These are phyloP conservation scores for Pichia paraexigua DNA, from an alignment of 805 yeast species.

Conservation along the genomic window DNA sequence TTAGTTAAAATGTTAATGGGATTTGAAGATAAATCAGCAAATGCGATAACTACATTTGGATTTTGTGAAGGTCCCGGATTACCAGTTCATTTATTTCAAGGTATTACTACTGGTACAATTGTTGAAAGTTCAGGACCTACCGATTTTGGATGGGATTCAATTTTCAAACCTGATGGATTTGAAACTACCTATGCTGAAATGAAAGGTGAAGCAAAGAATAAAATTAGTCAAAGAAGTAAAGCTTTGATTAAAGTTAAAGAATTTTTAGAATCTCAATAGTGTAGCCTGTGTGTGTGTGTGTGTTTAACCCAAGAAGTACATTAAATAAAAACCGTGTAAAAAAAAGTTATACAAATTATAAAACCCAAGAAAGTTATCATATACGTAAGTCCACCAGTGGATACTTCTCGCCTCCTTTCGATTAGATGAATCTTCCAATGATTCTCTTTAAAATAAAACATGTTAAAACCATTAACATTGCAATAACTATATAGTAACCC, in stretches of 20 bases:
- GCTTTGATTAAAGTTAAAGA: slow-evolving; percentile 69
- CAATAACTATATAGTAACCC: slow-evolving; percentile 40
- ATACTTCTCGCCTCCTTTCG: neutral
- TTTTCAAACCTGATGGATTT: slow-evolving; percentile 76
- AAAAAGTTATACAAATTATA: neutral
- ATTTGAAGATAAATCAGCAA: slow-evolving; percentile 77
- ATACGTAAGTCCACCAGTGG: neutral
- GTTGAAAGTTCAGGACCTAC: slow-evolving; percentile 66
- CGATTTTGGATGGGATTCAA: slow-evolving; percentile 91
- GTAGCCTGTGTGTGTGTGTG: neutral
- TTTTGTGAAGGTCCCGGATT: slow-evolving; percentile 75
- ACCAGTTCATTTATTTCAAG: slow-evolving; percentile 75
- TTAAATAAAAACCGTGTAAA: neutral
- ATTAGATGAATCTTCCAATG: neutral
- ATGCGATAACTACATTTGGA: slow-evolving; percentile 89
- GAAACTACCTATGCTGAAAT: slow-evolving; percentile 82
- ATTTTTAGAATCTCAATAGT: slow-evolving; percentile 30
- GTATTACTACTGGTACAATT: slow-evolving; percentile 71
- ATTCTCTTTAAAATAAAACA: slow-evolving; percentile 21
- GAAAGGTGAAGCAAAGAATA: slow-evolving; percentile 67
- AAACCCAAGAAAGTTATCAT: neutral
- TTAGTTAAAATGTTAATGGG: slow-evolving; percentile 70
- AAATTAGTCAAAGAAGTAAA: slow-evolving; percentile 78
- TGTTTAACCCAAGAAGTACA: slow-evolving; percentile 4
- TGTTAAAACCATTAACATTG: slow-evolving; percentile 27